Percentiles rank a stretch among this genome's conserved stretches.
These are phyloP conservation scores for Hypocreales sp. DNA, from an alignment of 2,329 filamentous ascomycete species.

Conservation along the genomic window DNA sequence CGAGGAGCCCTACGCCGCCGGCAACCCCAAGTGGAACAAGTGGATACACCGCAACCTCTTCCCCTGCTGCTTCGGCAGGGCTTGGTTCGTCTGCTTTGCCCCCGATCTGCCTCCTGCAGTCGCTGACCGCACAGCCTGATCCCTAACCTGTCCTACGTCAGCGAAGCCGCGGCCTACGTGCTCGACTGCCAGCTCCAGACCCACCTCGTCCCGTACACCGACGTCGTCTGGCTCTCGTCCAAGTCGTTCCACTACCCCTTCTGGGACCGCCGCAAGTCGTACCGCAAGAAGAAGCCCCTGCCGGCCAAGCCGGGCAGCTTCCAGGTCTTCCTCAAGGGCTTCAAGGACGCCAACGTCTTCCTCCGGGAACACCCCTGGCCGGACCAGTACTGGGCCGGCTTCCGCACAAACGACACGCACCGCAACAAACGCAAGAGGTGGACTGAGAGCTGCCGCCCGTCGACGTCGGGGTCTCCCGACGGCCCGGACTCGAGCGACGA, in stretches of 20 bases:
- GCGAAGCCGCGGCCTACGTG: conserved; percentile 91
- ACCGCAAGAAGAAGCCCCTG: conserved; percentile 72
- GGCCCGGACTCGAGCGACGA: conserved; percentile 52
- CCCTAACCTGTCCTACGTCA: conserved; percentile 94
- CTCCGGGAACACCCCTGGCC: conserved; percentile 93
- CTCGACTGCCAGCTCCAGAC: conserved; percentile 82
- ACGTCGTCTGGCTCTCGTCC: conserved; percentile 84
- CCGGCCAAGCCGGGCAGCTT: conserved; percentile 91
- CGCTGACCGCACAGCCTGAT: conserved; percentile 73
- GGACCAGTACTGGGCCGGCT: conserved; percentile 63
- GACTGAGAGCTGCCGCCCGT: conserved; percentile 69
- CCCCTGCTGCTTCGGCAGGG: conserved; percentile 90
- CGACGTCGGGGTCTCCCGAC: conserved; percentile 30
- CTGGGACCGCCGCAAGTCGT: conserved; percentile 82
- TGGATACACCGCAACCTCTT: conserved; percentile 98
- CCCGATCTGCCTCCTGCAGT: neutral
- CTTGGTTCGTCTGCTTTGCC: conserved; percentile 43
- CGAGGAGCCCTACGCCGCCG: conserved; percentile 91
- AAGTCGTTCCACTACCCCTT: conserved; percentile 98
- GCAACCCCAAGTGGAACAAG: conserved; percentile 98
- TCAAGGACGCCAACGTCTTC: conserved; percentile 93
- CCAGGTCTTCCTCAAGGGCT: conserved; percentile 92
- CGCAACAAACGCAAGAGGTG: conserved; percentile 56
- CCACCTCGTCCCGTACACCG: conserved; percentile 88
- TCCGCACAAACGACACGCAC: conserved; percentile 51